Evolutionary conservation across 345 rosid genomes (phyloP).

Genomic region (Brassica nigra): DNA sequence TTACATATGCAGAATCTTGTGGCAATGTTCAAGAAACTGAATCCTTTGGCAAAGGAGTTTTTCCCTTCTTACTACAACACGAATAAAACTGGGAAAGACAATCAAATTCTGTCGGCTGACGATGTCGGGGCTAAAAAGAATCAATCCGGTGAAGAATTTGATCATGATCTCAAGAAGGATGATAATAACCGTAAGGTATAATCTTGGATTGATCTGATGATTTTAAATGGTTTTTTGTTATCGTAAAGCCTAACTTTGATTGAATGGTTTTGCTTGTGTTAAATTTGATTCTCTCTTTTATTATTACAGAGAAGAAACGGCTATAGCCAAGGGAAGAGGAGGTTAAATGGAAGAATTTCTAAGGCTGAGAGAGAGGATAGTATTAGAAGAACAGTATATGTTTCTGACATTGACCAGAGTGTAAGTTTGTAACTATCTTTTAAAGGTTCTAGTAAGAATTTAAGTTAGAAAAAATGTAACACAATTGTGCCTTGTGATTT

Average conservation of each 20-base stretch:
- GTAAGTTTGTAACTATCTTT: conserved; percentile 25
- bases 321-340: conserved; percentile 58
- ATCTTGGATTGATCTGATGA: neutral
- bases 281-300: neutral
- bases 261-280: neutral
- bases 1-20: conserved; percentile 68
- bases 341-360: conserved; percentile 61
- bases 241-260: conserved; percentile 2
- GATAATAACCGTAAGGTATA: conserved; percentile 33
- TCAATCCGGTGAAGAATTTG: conserved; percentile 36
- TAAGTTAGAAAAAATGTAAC: neutral
- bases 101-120: conserved; percentile 38
- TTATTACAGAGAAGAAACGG: conserved; percentile 61
- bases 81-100: conserved; percentile 30
- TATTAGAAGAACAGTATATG: conserved; percentile 46
- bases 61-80: conserved; percentile 63
- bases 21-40: conserved; percentile 80
- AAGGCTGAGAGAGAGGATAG: conserved; percentile 62
- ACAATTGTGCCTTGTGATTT: conserved; percentile 20
- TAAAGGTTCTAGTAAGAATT: neutral
- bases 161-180: conserved; percentile 36
- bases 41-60: conserved; percentile 85
- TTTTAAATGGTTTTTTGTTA: neutral
- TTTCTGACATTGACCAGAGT: conserved; percentile 48
- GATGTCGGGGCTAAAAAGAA: conserved; percentile 40